Base-by-base conservation (phyloP, 1,284 basidiomycete species). In the Malassezia sympodialis region DNA sequence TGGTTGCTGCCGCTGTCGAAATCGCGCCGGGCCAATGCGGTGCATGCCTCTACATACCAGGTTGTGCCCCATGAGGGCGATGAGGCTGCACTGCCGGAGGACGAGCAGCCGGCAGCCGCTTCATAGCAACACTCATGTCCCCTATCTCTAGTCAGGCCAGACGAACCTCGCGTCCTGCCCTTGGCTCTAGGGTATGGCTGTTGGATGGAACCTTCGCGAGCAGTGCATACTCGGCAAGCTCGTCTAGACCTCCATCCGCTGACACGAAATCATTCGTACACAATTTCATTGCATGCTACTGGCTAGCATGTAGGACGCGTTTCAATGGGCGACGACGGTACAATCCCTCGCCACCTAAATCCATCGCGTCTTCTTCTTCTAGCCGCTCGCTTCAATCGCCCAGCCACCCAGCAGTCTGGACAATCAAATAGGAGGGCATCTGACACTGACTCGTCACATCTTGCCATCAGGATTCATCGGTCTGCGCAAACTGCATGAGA, bases 1-100 rank as follows among this genome's bases (percentile, higher is more conserved):
- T 85, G 87, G 66, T 79, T 84, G 15, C 82, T 96, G 40, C 86
- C 88, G 3, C 79, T 80, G 19, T 78, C 79, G 26, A 75, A 72
- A 48, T 57, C 55, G 39, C 49, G 49, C 26, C 30, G 44, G 10
- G 55, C 55, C 15, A 57, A 57, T 41, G 54, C 48, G 15, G 53
- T 39, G 14, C 53, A 56, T 51, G 53, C 53, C 8, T 50, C 46
- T 14, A 32, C 46, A 26, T 51, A 56, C 42, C 42, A 56, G 15
- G n/a, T 35, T 7, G 39, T 51, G 12, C 35, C 54, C 17, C 15
- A 31, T 8, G 54, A 56, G 27, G 47, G 35, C n/a, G 54, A 51
- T 24, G 54, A 56, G 34, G 49, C 26, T 7, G 32, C 43, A 24
- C 39, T 51, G 21, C 24, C 37, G 14, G 42, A 44, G 1, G 41